phyloP scores from a whole-genome alignment of 2,329 filamentous ascomycete genomes.

The Penicillium sp. region DNA sequence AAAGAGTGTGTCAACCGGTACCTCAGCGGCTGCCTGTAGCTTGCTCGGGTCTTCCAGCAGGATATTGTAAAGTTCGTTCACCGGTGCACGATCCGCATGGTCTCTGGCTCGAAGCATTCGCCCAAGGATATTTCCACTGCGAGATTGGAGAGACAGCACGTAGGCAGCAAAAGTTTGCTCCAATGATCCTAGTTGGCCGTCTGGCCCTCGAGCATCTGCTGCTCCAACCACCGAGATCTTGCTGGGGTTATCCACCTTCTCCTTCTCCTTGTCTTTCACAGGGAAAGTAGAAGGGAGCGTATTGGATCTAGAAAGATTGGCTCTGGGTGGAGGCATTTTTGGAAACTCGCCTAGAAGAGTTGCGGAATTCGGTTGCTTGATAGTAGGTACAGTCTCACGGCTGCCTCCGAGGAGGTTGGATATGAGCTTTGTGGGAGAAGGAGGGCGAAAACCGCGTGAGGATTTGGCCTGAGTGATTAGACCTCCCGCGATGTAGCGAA shows the following conservation, averaged over 20 bases:
- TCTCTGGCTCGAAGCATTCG: conserved; percentile 71
- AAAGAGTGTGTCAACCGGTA: conserved; percentile 81
- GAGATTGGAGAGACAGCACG: conserved; percentile 75
- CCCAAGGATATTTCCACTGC: conserved; percentile 84
- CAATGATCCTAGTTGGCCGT: conserved; percentile 70
- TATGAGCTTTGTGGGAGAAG: conserved; percentile 88
- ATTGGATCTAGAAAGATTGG: conserved; percentile 44
- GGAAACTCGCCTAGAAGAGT: conserved; percentile 48
- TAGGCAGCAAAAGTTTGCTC: conserved; percentile 87
- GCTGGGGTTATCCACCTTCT: conserved; percentile 31
- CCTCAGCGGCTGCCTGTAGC: conserved; percentile 71
- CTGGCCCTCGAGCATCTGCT: conserved; percentile 49
- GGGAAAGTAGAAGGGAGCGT: conserved; percentile 47
- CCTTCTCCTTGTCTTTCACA: conserved; percentile 48
- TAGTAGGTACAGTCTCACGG: conserved; percentile 35
- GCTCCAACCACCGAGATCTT: conserved; percentile 58
- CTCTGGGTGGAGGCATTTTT: conserved; percentile 42
- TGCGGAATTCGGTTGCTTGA: conserved; percentile 38
- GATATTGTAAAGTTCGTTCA: conserved; percentile 89
- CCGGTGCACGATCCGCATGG: conserved; percentile 71
- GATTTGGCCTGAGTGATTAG: conserved; percentile 63
- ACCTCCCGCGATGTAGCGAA: conserved; percentile 68
- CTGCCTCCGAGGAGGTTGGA: conserved; percentile 75
- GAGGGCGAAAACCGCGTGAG: conserved; percentile 66
- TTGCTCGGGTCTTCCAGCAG: conserved; percentile 82